Base-by-base conservation (phyloP, 306 rosid species). In the Trifolium repens region DNA sequence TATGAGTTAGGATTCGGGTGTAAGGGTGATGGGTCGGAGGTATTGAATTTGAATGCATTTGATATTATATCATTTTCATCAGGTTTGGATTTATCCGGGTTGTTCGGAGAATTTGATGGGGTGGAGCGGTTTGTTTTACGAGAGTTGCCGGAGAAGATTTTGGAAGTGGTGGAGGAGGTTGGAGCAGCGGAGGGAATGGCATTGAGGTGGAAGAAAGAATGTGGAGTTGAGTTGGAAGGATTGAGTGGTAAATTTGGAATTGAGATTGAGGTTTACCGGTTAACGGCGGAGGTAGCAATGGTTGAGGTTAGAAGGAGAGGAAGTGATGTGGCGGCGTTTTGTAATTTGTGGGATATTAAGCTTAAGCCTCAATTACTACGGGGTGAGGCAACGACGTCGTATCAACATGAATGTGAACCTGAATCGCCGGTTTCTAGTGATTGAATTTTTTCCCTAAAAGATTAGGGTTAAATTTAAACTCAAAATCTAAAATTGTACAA, bases 81-180 rank as follows among this genome's bases (percentile, higher is more conserved):
- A 2, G 86, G 88, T 15, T 73, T 85, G 80, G 24, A 82, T 54
- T 58, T 85, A 11, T 85, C 86, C 0, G 80, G 88, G 7, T 37
- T 85, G 65, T 82, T 85, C 8, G 67, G 71, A 13, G 34, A 17
- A 0, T 35, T 58, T 2, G 17, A 15, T 0, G 75, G 30, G 22
- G 59, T 42, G 3, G 88, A 85, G 22, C 9, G 78, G 68, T n/a
- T 82, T 71, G 72, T 79, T 4, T 5, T 69, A 42, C 4, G 64
- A 9, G 80, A 39, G 64, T 27, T 35, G 4, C 82, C 80, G 54
- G 82, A 82, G 69, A 77, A 49, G 80, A 22, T 79, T 0, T 4
- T 85, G 62, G 82, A 76, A 69, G 49, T 14, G 37, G 75, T 39
- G 44, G 80, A 82, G 69, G 82, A 76, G 58, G 42, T 57, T 13